phyloP scores from a whole-genome alignment of 441 rosid genomes.

The Biscutella laevigata region DNA sequence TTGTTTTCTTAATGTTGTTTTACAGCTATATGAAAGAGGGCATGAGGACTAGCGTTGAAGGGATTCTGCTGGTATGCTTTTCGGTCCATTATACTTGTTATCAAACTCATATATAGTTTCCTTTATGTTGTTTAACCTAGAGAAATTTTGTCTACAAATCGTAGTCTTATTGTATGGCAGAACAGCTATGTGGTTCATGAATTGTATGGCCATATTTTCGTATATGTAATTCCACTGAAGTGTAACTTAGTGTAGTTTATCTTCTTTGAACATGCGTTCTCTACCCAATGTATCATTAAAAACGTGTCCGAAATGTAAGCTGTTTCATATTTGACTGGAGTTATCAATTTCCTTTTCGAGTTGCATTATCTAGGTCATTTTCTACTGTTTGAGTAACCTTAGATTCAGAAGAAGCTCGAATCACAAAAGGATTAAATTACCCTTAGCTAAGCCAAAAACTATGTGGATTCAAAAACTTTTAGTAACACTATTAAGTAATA shows the following conservation, averaged over 20 bases:
- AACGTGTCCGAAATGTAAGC: not conserved
- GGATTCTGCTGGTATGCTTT: conserved; percentile 68
- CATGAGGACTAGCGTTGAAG: conserved; percentile 98
- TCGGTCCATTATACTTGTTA: not conserved
- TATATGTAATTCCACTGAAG: not conserved
- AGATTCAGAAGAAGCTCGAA: not conserved
- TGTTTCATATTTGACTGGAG: not conserved
- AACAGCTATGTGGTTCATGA: conserved; percentile 1
- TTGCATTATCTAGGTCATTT: not conserved
- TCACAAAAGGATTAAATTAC: not conserved
- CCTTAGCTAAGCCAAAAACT: not conserved
- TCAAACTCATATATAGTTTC: not conserved
- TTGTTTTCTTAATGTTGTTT: conserved; percentile 7
- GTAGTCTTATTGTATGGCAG: too few species aligned
- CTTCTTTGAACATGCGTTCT: not conserved
- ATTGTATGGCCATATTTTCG: not conserved
- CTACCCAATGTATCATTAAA: not conserved
- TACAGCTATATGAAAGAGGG: conserved; percentile 94
- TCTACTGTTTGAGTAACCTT: not conserved
- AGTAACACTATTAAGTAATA: not conserved
- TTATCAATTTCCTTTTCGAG: not conserved
- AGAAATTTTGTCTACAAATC: not conserved
- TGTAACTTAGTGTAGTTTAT: not conserved
- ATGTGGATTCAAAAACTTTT: not conserved
- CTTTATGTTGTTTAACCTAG: not conserved